Conservation (phyloP, 2,329 filamentous ascomycete species). For the Sporothrix pseudoabietina region DNA sequence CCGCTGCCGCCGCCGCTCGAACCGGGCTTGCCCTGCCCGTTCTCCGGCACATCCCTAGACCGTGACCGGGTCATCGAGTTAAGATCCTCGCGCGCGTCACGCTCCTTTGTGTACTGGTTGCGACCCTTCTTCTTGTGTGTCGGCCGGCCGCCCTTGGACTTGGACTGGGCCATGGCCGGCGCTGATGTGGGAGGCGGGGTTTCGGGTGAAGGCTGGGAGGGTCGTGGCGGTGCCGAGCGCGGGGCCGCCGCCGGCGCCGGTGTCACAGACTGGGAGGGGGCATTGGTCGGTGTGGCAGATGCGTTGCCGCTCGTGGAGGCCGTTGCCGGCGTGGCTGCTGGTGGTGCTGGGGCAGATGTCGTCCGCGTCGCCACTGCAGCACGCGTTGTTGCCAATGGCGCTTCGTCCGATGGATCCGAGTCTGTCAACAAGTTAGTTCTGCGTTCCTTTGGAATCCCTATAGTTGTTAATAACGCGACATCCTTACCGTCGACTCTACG, state of each 20-base stretch:
- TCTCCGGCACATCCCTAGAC: conserved; percentile 55
- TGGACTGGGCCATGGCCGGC: conserved; percentile 53
- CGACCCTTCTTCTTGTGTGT: conserved; percentile 69
- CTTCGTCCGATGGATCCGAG: conserved; percentile 71
- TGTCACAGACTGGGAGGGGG: conserved; percentile 31
- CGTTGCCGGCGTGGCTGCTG: conserved; percentile 31
- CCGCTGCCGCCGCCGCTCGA: conserved; percentile 36
- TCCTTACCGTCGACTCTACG: conserved; percentile 75
- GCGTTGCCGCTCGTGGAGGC: conserved; percentile 34
- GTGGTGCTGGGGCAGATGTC: conserved; percentile 24
- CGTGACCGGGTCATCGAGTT: conserved; percentile 57
- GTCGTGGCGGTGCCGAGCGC: conserved; percentile 48
- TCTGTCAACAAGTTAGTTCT: conserved; percentile 55
- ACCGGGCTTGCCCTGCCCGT: conserved; percentile 42
- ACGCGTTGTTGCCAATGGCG: conserved; percentile 52
- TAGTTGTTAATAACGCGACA: conserved; percentile 26
- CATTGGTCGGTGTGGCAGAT: conserved; percentile 22
- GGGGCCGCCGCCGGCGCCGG: conserved; percentile 38
- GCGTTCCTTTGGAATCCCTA: conserved; percentile 36
- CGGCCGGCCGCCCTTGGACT: conserved; percentile 63
- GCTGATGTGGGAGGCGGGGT: conserved; percentile 48
- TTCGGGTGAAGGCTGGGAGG: conserved; percentile 51
- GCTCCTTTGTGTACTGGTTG: conserved; percentile 81
- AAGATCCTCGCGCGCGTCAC: conserved; percentile 60
- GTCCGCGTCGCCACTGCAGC: conserved; percentile 40